phyloP scores from a whole-genome alignment of 108 stramenopile species.

The Cyclostephanos tholiformis region DNA sequence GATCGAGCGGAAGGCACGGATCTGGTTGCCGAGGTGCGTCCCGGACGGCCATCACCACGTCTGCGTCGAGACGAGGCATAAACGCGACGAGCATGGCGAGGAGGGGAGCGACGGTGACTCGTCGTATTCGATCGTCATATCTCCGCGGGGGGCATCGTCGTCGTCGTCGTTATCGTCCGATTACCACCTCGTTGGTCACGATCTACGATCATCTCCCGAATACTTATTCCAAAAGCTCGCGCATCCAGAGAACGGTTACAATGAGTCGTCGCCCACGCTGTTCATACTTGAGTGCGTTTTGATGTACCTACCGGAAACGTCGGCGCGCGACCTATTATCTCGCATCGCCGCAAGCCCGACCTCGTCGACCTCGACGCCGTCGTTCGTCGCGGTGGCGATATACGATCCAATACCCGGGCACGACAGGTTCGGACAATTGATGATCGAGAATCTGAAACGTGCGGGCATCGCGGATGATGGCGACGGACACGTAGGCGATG shows the following conservation, averaged over 20 bases:
- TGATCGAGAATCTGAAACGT: conserved; percentile 72
- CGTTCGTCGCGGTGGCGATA: conserved; percentile 50
- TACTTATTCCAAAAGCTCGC: conserved; percentile 55
- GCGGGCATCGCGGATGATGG: conserved; percentile 48
- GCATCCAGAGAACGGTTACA: conserved; percentile 43
- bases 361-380: neutral
- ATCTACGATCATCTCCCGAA: conserved; percentile 58
- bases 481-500: neutral
- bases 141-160: neutral
- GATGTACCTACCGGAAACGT: conserved; percentile 76
- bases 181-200: conserved; percentile 61
- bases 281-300: conserved; percentile 80
- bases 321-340: conserved; percentile 41
- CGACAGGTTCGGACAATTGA: conserved; percentile 76
- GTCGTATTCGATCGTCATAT: conserved; percentile 27
- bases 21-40: conserved; percentile 31
- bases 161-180: conserved; percentile 19
- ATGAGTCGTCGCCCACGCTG: conserved; percentile 56
- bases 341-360: conserved; percentile 18
- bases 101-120: neutral
- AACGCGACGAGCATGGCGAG: neutral
- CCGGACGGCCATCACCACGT: conserved; percentile 29
- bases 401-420: conserved; percentile 73
- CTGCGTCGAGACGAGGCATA: conserved; percentile 22
- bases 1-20: conserved; percentile 62